Percentiles rank a stretch among this genome's conserved stretches.
phyloP scores from a whole-genome alignment of 768 basidiomycete species.

The Galerina sulciceps region DNA sequence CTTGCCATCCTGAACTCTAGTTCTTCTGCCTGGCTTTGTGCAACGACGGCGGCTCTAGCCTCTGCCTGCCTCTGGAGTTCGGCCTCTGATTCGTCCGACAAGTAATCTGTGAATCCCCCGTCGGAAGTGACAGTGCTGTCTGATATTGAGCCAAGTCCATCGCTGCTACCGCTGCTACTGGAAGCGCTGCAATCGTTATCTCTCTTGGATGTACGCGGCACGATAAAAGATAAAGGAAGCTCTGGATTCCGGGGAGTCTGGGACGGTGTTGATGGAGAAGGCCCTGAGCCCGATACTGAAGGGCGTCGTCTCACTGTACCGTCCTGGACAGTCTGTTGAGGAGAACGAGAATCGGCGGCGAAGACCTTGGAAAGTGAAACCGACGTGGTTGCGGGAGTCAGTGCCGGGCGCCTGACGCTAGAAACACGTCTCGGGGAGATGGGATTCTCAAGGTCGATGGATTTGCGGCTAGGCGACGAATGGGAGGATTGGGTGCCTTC shows the following conservation, averaged over 20 bases:
- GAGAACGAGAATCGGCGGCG: conserved; percentile 36
- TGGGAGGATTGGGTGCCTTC: conserved; percentile 56
- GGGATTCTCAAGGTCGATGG: conserved; percentile 56
- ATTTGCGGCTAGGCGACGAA: conserved; percentile 65
- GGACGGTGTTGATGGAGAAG: conserved; percentile 14
- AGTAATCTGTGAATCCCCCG: conserved; percentile 87
- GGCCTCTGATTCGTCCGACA: conserved; percentile 92
- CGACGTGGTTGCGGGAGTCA: conserved; percentile 45
- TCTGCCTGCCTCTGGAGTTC: conserved; percentile 88
- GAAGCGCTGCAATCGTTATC: conserved; percentile 53
- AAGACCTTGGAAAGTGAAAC: conserved; percentile 43
- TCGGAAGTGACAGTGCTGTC: conserved; percentile 85
- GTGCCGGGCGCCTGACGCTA: conserved; percentile 44
- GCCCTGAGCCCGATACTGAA: conserved; percentile 27
- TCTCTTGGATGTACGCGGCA: conserved; percentile 34
- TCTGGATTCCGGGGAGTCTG: conserved; percentile 19
- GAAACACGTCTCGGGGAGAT: conserved; percentile 51
- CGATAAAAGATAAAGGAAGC: conserved; percentile 22
- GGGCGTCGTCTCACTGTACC: conserved; percentile 30
- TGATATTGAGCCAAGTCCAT: conserved; percentile 64
- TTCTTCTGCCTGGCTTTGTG: conserved; percentile 83
- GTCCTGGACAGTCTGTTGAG: conserved; percentile 19
- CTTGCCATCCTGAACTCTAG: conserved; percentile 81
- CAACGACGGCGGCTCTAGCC: conserved; percentile 72
- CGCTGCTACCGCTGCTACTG: conserved; percentile 66